phyloP scores from a whole-genome alignment of 345 rosid species.

The Noccaea bulbosa region DNA sequence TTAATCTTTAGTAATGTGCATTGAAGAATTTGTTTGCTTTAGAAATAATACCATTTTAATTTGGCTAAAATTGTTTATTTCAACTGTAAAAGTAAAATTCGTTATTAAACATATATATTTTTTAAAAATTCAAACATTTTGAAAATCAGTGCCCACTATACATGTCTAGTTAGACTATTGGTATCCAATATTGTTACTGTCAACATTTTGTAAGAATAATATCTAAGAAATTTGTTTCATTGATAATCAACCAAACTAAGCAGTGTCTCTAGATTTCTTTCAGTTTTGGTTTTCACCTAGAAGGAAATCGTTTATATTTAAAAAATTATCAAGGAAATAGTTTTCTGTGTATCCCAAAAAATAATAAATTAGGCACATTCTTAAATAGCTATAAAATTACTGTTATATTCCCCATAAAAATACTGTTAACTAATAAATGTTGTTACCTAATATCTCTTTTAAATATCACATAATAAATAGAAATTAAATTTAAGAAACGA shows the following conservation, averaged over 20 bases:
- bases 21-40: too few species aligned
- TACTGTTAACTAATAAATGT: neutral
- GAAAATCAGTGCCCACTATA: too few species aligned
- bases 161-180: neutral
- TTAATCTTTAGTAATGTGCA: too few species aligned
- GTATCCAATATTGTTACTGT: neutral
- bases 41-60: too few species aligned
- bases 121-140: too few species aligned
- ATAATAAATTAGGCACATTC: neutral
- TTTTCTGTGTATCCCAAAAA: too few species aligned
- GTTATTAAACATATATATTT: too few species aligned
- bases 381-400: too few species aligned
- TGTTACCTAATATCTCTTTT: neutral
- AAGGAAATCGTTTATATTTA: neutral
- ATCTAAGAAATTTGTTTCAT: neutral
- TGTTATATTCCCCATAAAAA: neutral
- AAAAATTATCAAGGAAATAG: too few species aligned
- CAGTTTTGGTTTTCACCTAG: neutral
- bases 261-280: neutral
- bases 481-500: conserved; percentile 18
- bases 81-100: too few species aligned
- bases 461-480: neutral
- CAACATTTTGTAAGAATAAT: neutral
- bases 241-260: conserved; percentile 3
- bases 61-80: too few species aligned